These are phyloP conservation scores for Melocanna baccifera DNA, from an alignment of 176 grass and related monocot species.

Conservation along the genomic window DNA sequence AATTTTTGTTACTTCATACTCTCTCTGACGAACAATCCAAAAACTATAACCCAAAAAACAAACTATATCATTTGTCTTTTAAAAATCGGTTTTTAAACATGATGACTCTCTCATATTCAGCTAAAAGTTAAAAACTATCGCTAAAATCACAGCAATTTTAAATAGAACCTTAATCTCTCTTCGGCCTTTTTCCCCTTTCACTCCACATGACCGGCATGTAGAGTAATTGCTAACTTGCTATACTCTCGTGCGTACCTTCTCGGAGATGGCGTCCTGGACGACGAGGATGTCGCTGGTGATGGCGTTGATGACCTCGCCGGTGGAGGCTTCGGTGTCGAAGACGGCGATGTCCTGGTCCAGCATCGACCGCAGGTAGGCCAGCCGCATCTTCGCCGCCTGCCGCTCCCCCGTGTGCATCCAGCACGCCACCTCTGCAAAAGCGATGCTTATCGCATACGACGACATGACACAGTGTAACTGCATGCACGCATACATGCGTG, in stretches of 20 bases:
- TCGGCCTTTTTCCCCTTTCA: background rate
- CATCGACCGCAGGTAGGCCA: conserved; percentile 83
- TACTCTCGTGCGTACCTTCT: conserved; percentile 54
- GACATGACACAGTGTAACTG: background rate
- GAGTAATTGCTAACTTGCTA: too few species aligned
- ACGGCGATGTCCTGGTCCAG: conserved; percentile 88
- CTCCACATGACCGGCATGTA: background rate
- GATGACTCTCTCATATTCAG: too few species aligned
- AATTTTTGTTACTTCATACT: too few species aligned
- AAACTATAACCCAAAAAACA: too few species aligned
- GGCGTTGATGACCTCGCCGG: conserved; percentile 94
- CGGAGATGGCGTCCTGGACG: conserved; percentile 96
- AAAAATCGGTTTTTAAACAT: too few species aligned
- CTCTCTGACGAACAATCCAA: too few species aligned
- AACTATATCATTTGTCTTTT: too few species aligned
- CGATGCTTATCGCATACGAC: background rate
- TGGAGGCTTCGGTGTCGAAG: conserved; percentile 95
- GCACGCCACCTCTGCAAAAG: conserved; percentile 77
- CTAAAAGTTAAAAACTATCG: too few species aligned
- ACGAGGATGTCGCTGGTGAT: conserved; percentile 94
- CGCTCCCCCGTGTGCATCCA: conserved; percentile 99
- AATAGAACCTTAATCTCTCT: background rate
- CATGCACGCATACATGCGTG: background rate
- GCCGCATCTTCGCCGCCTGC: conserved; percentile 96
- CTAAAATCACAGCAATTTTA: too few species aligned